phyloP scores from a whole-genome alignment of 1,284 basidiomycete species.

The Microbotryum silenes-acaulis region DNA sequence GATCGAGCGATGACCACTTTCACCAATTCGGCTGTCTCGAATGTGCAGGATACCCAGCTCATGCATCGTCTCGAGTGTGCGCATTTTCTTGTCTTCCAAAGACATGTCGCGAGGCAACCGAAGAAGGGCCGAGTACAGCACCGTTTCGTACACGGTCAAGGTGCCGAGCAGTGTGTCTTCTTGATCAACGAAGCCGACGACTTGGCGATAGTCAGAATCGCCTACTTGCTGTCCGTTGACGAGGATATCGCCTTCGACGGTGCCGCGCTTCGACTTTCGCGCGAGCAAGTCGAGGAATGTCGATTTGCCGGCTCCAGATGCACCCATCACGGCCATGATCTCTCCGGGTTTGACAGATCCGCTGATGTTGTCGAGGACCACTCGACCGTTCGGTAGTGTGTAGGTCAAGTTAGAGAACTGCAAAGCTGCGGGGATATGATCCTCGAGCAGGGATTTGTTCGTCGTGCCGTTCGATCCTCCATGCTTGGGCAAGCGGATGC shows the following conservation, averaged over 20 bases:
- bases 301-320: constrained; percentile 92
- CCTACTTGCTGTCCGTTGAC: constrained; percentile 77
- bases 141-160: constrained; percentile 93
- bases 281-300: constrained; percentile 94
- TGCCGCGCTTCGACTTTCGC: constrained; percentile 73
- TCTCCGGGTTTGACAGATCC: constrained; percentile 79
- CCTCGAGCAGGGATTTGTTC: constrained; percentile 69
- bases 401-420: constrained; percentile 83
- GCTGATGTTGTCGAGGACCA: constrained; percentile 68
- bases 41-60: constrained; percentile 89
- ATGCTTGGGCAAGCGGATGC: constrained; percentile 68
- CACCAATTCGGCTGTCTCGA: constrained; percentile 81
- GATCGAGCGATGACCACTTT: constrained; percentile 76
- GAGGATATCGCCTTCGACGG: constrained; percentile 63
- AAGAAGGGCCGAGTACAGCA: constrained; percentile 83
- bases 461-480: constrained; percentile 79
- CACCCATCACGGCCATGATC: constrained; percentile 90
- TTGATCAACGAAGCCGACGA: constrained; percentile 93
- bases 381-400: constrained; percentile 50
- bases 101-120: constrained; percentile 90
- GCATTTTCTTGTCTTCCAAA: constrained; percentile 81
- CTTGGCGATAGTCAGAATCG: constrained; percentile 68
- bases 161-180: constrained; percentile 96
- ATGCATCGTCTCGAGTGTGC: constrained; percentile 91
- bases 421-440: constrained; percentile 84